Conservation (phyloP, 352 stramenopile genomes). For the Pythium guiyangense region DNA sequence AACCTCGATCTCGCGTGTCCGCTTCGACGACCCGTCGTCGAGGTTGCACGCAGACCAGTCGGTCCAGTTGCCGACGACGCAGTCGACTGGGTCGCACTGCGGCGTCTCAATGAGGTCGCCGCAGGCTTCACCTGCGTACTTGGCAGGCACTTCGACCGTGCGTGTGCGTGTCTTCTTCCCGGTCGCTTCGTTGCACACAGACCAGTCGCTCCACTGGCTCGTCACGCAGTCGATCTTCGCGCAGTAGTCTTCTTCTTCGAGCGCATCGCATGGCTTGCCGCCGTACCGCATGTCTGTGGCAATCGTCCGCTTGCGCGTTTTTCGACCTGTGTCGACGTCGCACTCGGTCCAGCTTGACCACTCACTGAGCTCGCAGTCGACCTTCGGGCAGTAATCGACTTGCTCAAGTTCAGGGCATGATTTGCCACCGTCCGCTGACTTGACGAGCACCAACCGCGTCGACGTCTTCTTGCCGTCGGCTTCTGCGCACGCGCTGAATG, state of each 20-base stretch:
- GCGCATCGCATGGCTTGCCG: conserved; percentile 8
- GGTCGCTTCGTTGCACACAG: conserved; percentile 31
- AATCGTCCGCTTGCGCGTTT: conserved; percentile 17
- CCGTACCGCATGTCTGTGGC: conserved; percentile 5
- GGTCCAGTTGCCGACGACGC: conserved; percentile 38
- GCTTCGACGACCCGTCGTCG: conserved; percentile 24
- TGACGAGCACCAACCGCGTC: conserved; percentile 28
- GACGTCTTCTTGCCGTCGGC: conserved; percentile 29
- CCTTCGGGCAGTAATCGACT: conserved; percentile 28
- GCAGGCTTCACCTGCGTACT: conserved; percentile 21
- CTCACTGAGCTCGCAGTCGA: conserved; percentile 41
- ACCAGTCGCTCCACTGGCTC: conserved; percentile 33
- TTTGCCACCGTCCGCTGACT: conserved; percentile 27
- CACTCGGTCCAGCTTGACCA: conserved; percentile 25
- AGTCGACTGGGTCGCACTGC: conserved; percentile 33
- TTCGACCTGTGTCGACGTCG: conserved; percentile 16
- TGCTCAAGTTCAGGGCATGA: conserved; percentile 42
- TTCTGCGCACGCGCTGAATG: conserved; percentile 27
- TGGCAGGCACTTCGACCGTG: conserved; percentile 10
- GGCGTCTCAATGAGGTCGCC: conserved; percentile 15
- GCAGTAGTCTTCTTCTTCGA: conserved; percentile 31
- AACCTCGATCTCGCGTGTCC: conserved; percentile 34
- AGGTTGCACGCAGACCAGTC: conserved; percentile 37
- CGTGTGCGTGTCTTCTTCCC: conserved; percentile 43
- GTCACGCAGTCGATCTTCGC: conserved; percentile 26